A percentile compares a stretch with the other conserved stretches of the same genome.
These are phyloP conservation scores for Symmetrospora coprosmae DNA, from an alignment of 768 basidiomycete species.

Conservation along the genomic window DNA sequence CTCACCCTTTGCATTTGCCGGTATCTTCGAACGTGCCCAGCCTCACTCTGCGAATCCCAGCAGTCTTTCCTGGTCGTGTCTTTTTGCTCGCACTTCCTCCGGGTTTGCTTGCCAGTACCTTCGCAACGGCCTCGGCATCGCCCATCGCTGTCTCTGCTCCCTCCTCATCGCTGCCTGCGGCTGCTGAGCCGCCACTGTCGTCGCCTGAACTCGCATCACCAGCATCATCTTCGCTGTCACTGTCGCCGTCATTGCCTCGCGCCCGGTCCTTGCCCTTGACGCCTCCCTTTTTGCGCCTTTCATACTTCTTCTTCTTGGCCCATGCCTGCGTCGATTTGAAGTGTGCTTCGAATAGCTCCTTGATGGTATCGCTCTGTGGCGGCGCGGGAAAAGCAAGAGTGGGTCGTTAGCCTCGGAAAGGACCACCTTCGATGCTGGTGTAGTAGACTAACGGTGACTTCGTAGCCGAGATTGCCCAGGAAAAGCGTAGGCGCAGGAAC, in stretches of 20 bases:
- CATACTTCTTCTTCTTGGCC: conserved; percentile 30
- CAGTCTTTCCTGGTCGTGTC: conserved; percentile 33
- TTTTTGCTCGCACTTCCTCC: too few relatives aligned
- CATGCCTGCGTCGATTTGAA: conserved; percentile 35
- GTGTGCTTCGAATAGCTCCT: conserved; percentile 60
- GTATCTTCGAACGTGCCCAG: conserved; percentile 95
- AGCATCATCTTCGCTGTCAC: background rate
- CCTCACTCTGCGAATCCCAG: conserved; percentile 54
- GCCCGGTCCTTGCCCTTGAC: too few relatives aligned
- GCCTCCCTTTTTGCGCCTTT: conserved; percentile 24
- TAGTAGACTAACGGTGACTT: conserved; percentile 47
- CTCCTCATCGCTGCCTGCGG: conserved; percentile 27
- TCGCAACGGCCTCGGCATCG: too few relatives aligned
- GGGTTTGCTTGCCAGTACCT: too few relatives aligned
- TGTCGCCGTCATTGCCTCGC: background rate
- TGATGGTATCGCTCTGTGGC: conserved; percentile 48
- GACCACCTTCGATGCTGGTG: background rate
- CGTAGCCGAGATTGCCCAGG: conserved; percentile 82
- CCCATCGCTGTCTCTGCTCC: conserved; percentile 19
- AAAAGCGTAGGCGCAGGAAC: conserved; percentile 73
- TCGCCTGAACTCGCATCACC: too few relatives aligned
- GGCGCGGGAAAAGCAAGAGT: background rate
- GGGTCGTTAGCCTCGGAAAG: background rate
- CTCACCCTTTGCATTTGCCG: conserved; percentile 86
- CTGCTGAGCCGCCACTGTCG: too few relatives aligned